Conservation (phyloP, 129 eudicot genomes). For the Artemisia annua region DNA sequence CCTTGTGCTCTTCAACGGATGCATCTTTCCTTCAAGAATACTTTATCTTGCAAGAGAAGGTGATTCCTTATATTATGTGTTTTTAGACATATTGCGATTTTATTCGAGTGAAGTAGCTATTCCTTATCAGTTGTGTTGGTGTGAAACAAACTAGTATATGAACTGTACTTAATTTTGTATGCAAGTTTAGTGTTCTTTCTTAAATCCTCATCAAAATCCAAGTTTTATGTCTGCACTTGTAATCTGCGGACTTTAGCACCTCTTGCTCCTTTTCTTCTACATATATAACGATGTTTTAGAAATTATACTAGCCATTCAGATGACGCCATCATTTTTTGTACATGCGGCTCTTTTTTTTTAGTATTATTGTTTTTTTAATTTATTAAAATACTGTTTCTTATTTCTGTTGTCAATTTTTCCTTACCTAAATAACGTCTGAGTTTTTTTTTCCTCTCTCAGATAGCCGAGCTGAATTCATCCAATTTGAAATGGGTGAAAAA, state of each 20-base stretch:
- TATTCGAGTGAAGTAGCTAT: not conserved
- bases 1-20: constrained; percentile 73
- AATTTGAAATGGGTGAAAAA: constrained; percentile 60
- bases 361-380: not conserved
- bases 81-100: not conserved
- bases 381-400: not conserved
- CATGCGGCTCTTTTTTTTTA: no score
- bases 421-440: constrained; percentile 3
- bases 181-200: no score
- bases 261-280: no score
- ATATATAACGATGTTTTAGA: no score
- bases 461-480: constrained; percentile 65
- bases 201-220: not conserved
- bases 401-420: constrained; percentile 2
- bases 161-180: not conserved
- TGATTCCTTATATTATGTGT: constrained; percentile 24
- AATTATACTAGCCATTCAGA: no score
- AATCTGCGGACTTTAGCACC: no score
- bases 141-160: not conserved
- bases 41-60: constrained; percentile 83
- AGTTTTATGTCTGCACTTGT: not conserved
- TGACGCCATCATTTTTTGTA: no score
- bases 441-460: constrained; percentile 37
- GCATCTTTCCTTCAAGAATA: constrained; percentile 84
- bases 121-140: not conserved